Conservation (phyloP, 805 yeast species). For the Spathaspora sp. region DNA sequence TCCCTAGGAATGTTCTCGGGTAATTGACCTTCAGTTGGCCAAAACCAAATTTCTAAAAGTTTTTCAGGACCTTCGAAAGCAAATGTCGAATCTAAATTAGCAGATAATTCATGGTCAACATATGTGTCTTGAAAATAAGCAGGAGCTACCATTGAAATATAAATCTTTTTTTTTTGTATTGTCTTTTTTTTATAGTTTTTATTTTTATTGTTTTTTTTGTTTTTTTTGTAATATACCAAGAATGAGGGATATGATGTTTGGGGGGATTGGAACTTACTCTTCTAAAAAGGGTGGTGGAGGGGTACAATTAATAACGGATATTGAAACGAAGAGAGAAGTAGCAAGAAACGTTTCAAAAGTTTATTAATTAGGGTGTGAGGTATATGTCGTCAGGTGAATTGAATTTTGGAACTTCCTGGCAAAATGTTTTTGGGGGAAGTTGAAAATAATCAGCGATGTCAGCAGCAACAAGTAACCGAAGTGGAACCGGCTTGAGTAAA, state of each 20-base stretch:
- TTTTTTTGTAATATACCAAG: not conserved
- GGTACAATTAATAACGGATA: constrained; percentile 13
- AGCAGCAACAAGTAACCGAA: constrained; percentile 15
- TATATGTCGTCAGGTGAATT: constrained; percentile 6
- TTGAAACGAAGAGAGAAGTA: constrained; percentile 46
- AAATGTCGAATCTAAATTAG: constrained; percentile 76
- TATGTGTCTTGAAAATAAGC: constrained; percentile 43
- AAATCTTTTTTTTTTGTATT: not conserved
- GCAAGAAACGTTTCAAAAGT: constrained; percentile 43
- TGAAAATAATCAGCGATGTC: constrained; percentile 8
- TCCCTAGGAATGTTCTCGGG: constrained; percentile 33
- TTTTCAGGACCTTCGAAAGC: constrained; percentile 99
- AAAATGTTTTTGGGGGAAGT: not conserved
- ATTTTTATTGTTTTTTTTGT: constrained; percentile 1
- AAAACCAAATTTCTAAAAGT: constrained; percentile 85
- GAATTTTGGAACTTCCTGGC: not conserved
- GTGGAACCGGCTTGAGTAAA: not conserved
- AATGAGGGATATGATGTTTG: constrained; percentile 5
- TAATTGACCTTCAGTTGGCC: constrained; percentile 42
- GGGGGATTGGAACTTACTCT: constrained; percentile 44
- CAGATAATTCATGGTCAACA: constrained; percentile 78
- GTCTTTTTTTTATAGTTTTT: not conserved
- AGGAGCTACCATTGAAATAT: constrained; percentile 37
- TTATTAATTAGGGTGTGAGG: constrained; percentile 31
- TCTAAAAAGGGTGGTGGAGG: constrained; percentile 8